Evolutionary conservation across 1,284 basidiomycete genomes (phyloP).

Genomic region (Pyrrhoderma lamaoense): DNA sequence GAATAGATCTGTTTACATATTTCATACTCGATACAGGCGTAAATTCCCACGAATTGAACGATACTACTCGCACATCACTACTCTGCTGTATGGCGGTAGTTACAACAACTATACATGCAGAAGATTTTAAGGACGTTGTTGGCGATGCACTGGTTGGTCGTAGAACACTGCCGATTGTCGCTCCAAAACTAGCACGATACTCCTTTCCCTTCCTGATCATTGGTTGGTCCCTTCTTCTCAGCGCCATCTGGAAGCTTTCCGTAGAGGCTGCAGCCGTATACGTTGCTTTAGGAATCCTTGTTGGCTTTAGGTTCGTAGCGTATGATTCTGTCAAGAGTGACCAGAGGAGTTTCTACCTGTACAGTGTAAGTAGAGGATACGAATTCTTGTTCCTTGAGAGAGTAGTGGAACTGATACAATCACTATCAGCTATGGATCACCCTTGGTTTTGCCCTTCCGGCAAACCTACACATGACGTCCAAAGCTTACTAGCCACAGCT

Average conservation of each 20-base stretch:
- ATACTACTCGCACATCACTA: conserved; percentile 21
- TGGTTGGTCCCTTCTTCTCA: conserved; percentile 26
- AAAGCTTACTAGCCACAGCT: too few relatives aligned
- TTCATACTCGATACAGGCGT: conserved; percentile 18
- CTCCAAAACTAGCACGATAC: conserved; percentile 26
- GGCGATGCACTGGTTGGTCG: conserved; percentile 28
- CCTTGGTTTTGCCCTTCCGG: too few relatives aligned
- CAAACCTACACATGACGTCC: too few relatives aligned
- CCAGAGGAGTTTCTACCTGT: conserved; percentile 5
- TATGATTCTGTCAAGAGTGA: neutral
- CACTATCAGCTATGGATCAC: too few relatives aligned
- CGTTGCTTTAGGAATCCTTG: conserved; percentile 22
- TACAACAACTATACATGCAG: conserved; percentile 29
- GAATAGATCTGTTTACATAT: conserved; percentile 27
- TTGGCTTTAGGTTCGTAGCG: conserved; percentile 24
- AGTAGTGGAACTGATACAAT: too few relatives aligned
- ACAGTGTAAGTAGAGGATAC: conserved; percentile 13
- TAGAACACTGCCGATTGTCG: conserved; percentile 29
- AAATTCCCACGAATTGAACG: conserved; percentile 17
- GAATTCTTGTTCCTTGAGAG: too few relatives aligned
- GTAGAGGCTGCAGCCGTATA: conserved; percentile 19
- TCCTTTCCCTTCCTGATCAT: conserved; percentile 24
- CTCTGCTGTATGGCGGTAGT: conserved; percentile 24
- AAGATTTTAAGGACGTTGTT: conserved; percentile 31
- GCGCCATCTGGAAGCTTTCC: conserved; percentile 19